These are phyloP conservation scores for Didymellaceae sp. DNA, from an alignment of 2,329 filamentous ascomycete genomes.

Conservation along the genomic window DNA sequence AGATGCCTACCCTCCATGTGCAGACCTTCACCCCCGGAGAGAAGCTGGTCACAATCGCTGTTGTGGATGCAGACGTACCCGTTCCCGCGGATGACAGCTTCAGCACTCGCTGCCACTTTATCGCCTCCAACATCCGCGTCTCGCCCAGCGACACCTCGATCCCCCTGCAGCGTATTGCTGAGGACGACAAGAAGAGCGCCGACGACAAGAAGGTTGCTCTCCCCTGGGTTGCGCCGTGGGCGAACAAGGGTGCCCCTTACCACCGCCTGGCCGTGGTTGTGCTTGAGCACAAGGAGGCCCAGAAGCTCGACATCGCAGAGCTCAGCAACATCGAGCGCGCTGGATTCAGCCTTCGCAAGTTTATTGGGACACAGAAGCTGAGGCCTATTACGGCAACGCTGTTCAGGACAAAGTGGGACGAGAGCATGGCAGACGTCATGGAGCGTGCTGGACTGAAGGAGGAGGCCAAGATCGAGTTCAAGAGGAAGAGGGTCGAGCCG, in stretches of 20 bases:
- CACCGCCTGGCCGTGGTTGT: conserved; percentile 86
- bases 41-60: conserved; percentile 81
- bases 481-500: conserved; percentile 75
- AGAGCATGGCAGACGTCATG: conserved; percentile 88
- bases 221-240: conserved; percentile 84
- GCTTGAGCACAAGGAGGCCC: conserved; percentile 74
- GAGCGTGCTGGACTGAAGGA: conserved; percentile 75
- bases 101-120: conserved; percentile 82
- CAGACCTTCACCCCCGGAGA: conserved; percentile 84
- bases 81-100: conserved; percentile 77
- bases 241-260: conserved; percentile 89
- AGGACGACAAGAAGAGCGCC: conserved; percentile 54
- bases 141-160: conserved; percentile 58
- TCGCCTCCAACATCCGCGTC: conserved; percentile 76
- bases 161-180: conserved; percentile 40
- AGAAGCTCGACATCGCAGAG: conserved; percentile 55
- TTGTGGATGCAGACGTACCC: conserved; percentile 91
- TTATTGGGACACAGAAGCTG: conserved; percentile 72
- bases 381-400: conserved; percentile 81
- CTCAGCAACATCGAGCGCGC: conserved; percentile 77
- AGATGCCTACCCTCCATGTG: conserved; percentile 75
- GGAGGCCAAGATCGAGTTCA: conserved; percentile 78
- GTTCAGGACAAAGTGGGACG: conserved; percentile 91
- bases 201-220: conserved; percentile 66
- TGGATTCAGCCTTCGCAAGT: conserved; percentile 75